Percentiles rank a stretch among this genome's conserved stretches.
Evolutionary conservation across 1,284 basidiomycete species (phyloP).

Genomic region (Ceratobasidium sp.): DNA sequence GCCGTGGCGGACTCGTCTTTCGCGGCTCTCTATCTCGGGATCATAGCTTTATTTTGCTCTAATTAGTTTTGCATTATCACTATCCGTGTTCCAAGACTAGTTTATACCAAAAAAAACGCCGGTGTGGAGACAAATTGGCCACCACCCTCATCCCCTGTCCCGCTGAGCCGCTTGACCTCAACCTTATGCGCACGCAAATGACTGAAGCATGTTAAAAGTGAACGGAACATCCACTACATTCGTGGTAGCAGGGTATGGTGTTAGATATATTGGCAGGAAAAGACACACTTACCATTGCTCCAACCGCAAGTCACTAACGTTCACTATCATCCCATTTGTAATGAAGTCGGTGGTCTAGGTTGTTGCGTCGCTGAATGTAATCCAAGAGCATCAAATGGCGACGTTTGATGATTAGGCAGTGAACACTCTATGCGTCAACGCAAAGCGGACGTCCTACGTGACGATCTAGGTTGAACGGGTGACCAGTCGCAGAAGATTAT

Average conservation of each 20-base stretch:
- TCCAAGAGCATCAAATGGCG: conserved; percentile 1
- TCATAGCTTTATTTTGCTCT: not conserved
- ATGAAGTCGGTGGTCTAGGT: not conserved
- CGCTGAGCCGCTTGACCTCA: not conserved
- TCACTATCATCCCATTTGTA: not conserved
- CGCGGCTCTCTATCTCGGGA: too few species aligned
- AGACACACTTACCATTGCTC: not conserved
- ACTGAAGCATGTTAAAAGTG: not conserved
- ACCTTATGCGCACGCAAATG: not conserved
- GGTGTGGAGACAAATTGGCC: not conserved
- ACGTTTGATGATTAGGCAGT: not conserved
- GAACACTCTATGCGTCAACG: not conserved
- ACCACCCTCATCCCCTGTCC: not conserved
- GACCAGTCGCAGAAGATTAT: not conserved
- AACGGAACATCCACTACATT: not conserved
- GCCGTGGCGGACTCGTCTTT: conserved; percentile 4
- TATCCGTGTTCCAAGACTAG: too few species aligned
- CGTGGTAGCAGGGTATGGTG: not conserved
- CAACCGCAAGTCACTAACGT: not conserved
- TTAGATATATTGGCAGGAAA: not conserved
- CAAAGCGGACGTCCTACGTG: not conserved
- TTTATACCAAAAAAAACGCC: too few species aligned
- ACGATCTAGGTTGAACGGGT: not conserved
- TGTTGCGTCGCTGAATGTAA: not conserved
- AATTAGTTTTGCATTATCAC: not conserved